Percentiles rank a stretch among this genome's conserved stretches.
phyloP scores from a whole-genome alignment of 441 rosid species.

The Pelargonium fulgidum region DNA sequence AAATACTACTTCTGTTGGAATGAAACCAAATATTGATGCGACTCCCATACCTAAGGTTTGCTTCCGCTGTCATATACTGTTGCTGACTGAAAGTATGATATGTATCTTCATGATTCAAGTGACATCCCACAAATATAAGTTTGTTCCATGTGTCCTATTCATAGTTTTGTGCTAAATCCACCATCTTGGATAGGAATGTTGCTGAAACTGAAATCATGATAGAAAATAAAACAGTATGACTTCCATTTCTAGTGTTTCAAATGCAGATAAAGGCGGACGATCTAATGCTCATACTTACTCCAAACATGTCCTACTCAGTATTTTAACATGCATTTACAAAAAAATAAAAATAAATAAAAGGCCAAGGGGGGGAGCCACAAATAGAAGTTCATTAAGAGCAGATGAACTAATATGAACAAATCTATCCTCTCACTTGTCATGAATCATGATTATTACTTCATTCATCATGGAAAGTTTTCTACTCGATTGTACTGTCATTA shows the following conservation, averaged over 20 bases:
- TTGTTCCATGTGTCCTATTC: not conserved
- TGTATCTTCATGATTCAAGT: not conserved
- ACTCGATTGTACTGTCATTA: not conserved
- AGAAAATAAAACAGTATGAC: not conserved
- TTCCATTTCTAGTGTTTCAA: not conserved
- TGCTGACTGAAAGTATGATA: not conserved
- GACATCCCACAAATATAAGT: not conserved
- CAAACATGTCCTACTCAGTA: not conserved
- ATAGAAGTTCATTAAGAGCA: not conserved
- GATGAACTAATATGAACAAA: not conserved
- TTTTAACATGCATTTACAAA: too few relatives aligned
- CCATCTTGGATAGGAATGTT: not conserved
- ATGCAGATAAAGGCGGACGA: not conserved
- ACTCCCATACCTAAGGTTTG: conserved; percentile 59
- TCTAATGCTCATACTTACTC: not conserved
- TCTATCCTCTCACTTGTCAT: not conserved
- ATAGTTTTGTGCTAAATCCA: not conserved
- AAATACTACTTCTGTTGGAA: conserved; percentile 65
- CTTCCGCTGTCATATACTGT: conserved; percentile 3
- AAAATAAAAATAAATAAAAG: too few relatives aligned
- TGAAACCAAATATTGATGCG: conserved; percentile 58
- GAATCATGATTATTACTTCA: not conserved
- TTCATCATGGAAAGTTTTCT: not conserved
- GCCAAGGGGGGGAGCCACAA: too few relatives aligned
- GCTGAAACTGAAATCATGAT: not conserved